These are phyloP conservation scores for Mycosphaerella sp. DNA, from an alignment of 2,329 filamentous ascomycete genomes.

Conservation along the genomic window DNA sequence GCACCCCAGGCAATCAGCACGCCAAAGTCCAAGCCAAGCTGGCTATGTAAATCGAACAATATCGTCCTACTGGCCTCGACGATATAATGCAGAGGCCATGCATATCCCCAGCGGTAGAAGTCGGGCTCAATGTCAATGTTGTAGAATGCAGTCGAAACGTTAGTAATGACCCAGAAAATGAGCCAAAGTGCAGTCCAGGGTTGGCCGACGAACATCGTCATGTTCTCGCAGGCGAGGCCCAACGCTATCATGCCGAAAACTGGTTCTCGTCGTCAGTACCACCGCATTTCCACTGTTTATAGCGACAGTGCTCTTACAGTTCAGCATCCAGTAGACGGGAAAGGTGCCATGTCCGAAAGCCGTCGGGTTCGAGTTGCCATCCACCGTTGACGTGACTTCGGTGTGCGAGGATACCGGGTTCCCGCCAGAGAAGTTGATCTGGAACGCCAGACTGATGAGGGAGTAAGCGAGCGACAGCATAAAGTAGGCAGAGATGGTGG, in stretches of 20 bases:
- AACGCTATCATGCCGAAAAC: constrained; percentile 55
- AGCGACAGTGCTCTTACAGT: constrained; percentile 32
- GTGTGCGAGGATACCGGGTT: constrained; percentile 43
- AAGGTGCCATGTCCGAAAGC: constrained; percentile 55
- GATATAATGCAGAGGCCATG: constrained; percentile 57
- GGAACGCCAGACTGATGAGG: constrained; percentile 56
- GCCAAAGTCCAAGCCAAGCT: constrained; percentile 56
- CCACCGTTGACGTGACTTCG: constrained; percentile 32
- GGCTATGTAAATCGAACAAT: constrained; percentile 53
- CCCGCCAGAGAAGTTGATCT: constrained; percentile 51
- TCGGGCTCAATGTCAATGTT: constrained; percentile 51
- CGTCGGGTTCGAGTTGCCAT: constrained; percentile 40
- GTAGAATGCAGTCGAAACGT: constrained; percentile 56
- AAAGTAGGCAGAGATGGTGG: constrained; percentile 53
- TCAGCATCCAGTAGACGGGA: constrained; percentile 49
- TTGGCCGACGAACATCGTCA: constrained; percentile 55
- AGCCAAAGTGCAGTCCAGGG: constrained; percentile 59
- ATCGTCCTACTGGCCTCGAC: constrained; percentile 56
- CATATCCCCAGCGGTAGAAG: constrained; percentile 59
- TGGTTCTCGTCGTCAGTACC: no score
- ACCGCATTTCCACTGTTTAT: no score
- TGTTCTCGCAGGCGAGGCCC: constrained; percentile 59
- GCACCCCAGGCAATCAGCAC: constrained; percentile 54
- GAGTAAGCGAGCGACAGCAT: constrained; percentile 59
- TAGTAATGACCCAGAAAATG: constrained; percentile 62